A percentile compares a stretch with the other conserved stretches of the same genome.
phyloP scores from a whole-genome alignment of 2,329 filamentous ascomycete genomes.

The Cladorrhinum sp. region DNA sequence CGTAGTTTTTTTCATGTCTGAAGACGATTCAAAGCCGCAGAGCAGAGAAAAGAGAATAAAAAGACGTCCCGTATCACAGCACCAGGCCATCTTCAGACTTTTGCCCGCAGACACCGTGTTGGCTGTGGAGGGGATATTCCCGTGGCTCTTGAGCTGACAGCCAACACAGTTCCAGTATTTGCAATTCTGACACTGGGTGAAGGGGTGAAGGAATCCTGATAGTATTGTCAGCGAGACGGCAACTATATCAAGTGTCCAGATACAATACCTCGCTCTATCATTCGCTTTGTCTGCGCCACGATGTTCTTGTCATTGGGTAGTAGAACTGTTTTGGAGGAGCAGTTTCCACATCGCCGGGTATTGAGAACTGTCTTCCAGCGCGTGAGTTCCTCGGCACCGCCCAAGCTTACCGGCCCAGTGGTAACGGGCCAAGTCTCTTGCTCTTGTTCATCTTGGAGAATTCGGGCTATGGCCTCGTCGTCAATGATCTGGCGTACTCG shows the following conservation, averaged over 20 bases:
- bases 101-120: neutral
- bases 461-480: neutral
- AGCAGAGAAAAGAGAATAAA: constrained; percentile 27
- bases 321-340: neutral
- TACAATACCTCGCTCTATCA: constrained; percentile 4
- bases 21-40: constrained; percentile 19
- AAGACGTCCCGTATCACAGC: constrained; percentile 26
- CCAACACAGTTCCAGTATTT: constrained; percentile 17
- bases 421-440: neutral
- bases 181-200: constrained; percentile 18
- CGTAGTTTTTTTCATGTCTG: neutral
- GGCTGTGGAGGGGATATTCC: neutral
- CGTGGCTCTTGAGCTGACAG: constrained; percentile 7
- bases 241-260: neutral
- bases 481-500: neutral
- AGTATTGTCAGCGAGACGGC: constrained; percentile 3
- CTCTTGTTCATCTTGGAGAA: neutral
- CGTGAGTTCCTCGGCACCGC: neutral
- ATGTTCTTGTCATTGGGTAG: neutral
- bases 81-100: constrained; percentile 23
- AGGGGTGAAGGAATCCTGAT: constrained; percentile 19
- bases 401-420: neutral
- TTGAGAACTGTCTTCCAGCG: neutral
- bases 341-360: neutral
- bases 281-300: neutral